These are phyloP conservation scores for Phytophthora boehmeriae DNA, from an alignment of 352 stramenopile species.

Conservation along the genomic window DNA sequence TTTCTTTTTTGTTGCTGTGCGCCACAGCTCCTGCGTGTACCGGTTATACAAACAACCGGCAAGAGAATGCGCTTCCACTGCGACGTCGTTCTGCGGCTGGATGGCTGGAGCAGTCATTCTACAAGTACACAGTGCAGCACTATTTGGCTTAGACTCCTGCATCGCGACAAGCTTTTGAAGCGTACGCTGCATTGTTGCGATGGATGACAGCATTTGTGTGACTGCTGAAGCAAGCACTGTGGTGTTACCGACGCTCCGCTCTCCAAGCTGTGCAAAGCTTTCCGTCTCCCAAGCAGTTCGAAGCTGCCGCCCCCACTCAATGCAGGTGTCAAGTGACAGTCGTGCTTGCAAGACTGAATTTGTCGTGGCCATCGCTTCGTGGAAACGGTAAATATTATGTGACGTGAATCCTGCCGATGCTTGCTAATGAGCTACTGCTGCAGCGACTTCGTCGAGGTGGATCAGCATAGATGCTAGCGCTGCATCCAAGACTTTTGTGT, in stretches of 20 bases:
- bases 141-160: neutral
- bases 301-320: conserved; percentile 4
- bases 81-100: neutral
- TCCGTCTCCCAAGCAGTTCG: too few relatives aligned
- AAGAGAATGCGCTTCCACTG: neutral
- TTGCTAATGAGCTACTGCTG: conserved; percentile 3
- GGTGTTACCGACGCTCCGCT: neutral
- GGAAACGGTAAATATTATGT: conserved; percentile 12
- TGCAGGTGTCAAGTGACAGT: conserved; percentile 6
- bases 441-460: conserved; percentile 6
- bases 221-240: conserved; percentile 5
- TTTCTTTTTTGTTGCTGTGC: conserved; percentile 14
- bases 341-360: neutral
- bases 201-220: too few relatives aligned
- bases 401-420: conserved; percentile 2
- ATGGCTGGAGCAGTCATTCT: neutral
- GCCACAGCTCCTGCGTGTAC: too few relatives aligned
- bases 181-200: conserved; percentile 5
- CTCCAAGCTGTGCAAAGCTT: conserved; percentile 10
- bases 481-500: too few relatives aligned
- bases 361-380: conserved; percentile 2
- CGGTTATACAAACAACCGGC: conserved; percentile 11
- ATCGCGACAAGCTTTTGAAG: conserved; percentile 1
- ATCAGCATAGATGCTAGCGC: conserved; percentile 8
- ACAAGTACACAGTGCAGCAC: neutral